A percentile compares a stretch with the other conserved stretches of the same genome.
These are phyloP conservation scores for Medicago arabica DNA, from an alignment of 306 rosid species.

Conservation along the genomic window DNA sequence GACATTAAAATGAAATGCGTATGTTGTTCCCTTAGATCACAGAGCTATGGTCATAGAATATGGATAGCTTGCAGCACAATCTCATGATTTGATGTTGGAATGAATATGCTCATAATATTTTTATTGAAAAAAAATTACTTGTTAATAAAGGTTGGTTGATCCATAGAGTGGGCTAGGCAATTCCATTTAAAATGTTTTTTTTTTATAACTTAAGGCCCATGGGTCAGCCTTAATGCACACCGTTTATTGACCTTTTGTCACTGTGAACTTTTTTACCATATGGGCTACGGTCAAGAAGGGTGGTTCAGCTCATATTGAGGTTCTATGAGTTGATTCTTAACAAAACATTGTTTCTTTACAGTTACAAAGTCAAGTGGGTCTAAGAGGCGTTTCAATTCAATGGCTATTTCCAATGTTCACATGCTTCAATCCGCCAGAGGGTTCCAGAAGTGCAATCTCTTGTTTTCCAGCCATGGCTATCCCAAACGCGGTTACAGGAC, in stretches of 20 bases:
- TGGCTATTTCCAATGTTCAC: constrained; percentile 50
- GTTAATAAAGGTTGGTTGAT: background rate
- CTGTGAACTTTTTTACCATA: background rate
- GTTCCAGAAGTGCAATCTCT: constrained; percentile 39
- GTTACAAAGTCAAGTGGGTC: constrained; percentile 6
- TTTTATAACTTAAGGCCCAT: background rate
- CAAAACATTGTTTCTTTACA: background rate
- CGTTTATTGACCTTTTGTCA: background rate
- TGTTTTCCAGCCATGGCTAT: constrained; percentile 30
- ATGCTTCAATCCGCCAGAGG: constrained; percentile 42
- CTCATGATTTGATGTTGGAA: constrained; percentile 13
- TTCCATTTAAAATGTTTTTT: background rate
- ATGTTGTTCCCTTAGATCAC: background rate
- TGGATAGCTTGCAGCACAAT: constrained; percentile 9
- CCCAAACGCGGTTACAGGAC: constrained; percentile 9
- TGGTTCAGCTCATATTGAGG: background rate
- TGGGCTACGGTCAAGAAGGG: background rate
- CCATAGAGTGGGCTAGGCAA: background rate
- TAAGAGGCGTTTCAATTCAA: constrained; percentile 31
- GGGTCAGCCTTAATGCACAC: background rate
- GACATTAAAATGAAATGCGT: background rate
- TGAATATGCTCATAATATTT: constrained; percentile 18
- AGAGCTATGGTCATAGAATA: constrained; percentile 16
- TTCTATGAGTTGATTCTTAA: background rate
- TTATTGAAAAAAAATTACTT: background rate